These are phyloP conservation scores for Cymbopogon citratus DNA, from an alignment of 176 grass and related monocot genomes.

Conservation along the genomic window DNA sequence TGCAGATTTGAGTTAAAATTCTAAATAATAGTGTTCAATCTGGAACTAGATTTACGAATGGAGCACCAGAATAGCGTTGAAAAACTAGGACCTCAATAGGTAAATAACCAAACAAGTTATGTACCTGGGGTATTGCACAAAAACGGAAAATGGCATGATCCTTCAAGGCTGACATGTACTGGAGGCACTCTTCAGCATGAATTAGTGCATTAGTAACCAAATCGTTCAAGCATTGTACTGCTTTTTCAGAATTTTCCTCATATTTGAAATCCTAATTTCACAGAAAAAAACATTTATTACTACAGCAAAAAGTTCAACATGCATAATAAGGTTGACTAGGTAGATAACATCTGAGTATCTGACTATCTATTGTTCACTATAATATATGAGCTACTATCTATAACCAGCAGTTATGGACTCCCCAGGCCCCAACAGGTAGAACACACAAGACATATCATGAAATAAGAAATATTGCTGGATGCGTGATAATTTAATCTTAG, in stretches of 20 bases:
- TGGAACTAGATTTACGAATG: not conserved
- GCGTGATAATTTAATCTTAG: not conserved
- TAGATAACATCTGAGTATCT: slow-evolving; percentile 3
- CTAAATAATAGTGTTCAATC: not conserved
- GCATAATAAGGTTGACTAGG: not conserved
- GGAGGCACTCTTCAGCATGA: slow-evolving; percentile 75
- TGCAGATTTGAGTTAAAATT: not conserved
- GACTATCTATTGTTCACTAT: not conserved
- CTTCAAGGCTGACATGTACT: slow-evolving; percentile 81
- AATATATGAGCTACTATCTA: no score
- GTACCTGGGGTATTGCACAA: slow-evolving; percentile 92
- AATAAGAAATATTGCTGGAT: not conserved
- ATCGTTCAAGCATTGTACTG: slow-evolving; percentile 94
- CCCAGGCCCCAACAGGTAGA: no score
- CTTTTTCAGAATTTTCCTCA: slow-evolving; percentile 68
- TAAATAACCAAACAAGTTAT: not conserved
- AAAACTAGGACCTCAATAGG: not conserved
- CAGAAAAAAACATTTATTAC: not conserved
- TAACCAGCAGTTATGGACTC: no score
- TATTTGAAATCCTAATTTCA: slow-evolving; percentile 78
- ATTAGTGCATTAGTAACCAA: slow-evolving; percentile 83
- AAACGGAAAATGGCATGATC: slow-evolving; percentile 76
- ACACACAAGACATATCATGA: not conserved
- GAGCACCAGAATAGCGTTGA: not conserved
- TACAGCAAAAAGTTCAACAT: not conserved